Conservation (phyloP, 371 early-diverging fungal species). For the Basidiobolus meristosporus region DNA sequence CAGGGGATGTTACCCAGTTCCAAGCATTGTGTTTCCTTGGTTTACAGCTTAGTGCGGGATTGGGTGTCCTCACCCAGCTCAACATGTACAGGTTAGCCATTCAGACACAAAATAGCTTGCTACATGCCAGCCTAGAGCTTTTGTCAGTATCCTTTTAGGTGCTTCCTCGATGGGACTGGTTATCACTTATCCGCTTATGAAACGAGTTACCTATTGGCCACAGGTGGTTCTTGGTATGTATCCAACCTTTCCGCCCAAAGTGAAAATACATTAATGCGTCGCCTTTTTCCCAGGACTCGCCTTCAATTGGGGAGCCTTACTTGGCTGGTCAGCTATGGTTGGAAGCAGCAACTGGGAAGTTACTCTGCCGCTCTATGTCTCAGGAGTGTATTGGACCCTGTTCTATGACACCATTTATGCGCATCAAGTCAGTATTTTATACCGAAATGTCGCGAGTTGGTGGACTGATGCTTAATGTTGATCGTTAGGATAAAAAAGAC, state of each 20-base stretch:
- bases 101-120: conserved; percentile 21
- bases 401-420: conserved; percentile 95
- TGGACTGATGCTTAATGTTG: not conserved
- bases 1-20: conserved; percentile 42
- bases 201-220: conserved; percentile 89
- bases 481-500: conserved; percentile 60
- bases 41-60: conserved; percentile 53
- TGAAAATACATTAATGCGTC: not conserved
- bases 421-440: conserved; percentile 28
- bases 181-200: conserved; percentile 82
- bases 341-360: conserved; percentile 48
- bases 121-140: conserved; percentile 6
- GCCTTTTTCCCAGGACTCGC: conserved; percentile 33
- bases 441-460: not conserved
- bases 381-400: conserved; percentile 85
- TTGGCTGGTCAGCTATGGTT: conserved; percentile 85
- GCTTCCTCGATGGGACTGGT: conserved; percentile 65
- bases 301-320: conserved; percentile 87
- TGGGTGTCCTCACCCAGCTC: conserved; percentile 57
- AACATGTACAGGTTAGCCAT: conserved; percentile 19
- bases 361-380: conserved; percentile 62
- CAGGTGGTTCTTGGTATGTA: conserved; percentile 53
- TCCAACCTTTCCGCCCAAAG: not conserved
- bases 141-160: conserved; percentile 50
- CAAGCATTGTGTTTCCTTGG: conserved; percentile 69